A percentile compares a stretch with the other conserved stretches of the same genome.
These are phyloP conservation scores for Botrytis aclada DNA, from an alignment of 2,329 filamentous ascomycete genomes.

Conservation along the genomic window DNA sequence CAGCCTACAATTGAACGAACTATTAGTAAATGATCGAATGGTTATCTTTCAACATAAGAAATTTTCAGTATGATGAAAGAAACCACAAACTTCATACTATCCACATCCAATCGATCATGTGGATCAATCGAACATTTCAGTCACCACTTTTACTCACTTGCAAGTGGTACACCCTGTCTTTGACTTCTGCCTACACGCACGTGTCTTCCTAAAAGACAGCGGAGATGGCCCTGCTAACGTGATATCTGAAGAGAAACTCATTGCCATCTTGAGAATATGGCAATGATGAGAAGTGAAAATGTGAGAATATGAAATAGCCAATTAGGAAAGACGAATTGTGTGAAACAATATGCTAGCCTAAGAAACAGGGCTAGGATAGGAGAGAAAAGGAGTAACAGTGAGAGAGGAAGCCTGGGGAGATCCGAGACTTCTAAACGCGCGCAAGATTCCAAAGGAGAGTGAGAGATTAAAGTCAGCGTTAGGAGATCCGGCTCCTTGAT, in stretches of 20 bases:
- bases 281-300: not conserved
- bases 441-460: not conserved
- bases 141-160: conserved; percentile 17
- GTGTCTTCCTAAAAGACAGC: conserved; percentile 20
- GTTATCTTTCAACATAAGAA: conserved; percentile 12
- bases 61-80: conserved; percentile 15
- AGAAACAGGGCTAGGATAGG: not conserved
- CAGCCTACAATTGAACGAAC: not conserved
- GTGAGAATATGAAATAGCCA: conserved; percentile 1
- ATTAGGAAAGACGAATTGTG: not conserved
- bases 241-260: conserved; percentile 7
- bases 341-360: conserved; percentile 6
- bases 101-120: not conserved
- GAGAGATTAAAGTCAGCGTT: not conserved
- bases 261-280: conserved; percentile 18
- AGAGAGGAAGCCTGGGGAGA: not conserved
- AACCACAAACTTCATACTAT: conserved; percentile 12
- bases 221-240: conserved; percentile 9
- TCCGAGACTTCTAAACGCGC: not conserved
- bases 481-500: conserved; percentile 15
- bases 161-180: conserved; percentile 22
- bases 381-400: not conserved
- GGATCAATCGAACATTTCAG: not conserved
- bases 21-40: not conserved
- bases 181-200: conserved; percentile 32